A percentile compares a stretch with the other conserved stretches of the same genome.
These are phyloP conservation scores for Chrysoporthe puriensis DNA, from an alignment of 2,329 filamentous ascomycete species.

Conservation along the genomic window DNA sequence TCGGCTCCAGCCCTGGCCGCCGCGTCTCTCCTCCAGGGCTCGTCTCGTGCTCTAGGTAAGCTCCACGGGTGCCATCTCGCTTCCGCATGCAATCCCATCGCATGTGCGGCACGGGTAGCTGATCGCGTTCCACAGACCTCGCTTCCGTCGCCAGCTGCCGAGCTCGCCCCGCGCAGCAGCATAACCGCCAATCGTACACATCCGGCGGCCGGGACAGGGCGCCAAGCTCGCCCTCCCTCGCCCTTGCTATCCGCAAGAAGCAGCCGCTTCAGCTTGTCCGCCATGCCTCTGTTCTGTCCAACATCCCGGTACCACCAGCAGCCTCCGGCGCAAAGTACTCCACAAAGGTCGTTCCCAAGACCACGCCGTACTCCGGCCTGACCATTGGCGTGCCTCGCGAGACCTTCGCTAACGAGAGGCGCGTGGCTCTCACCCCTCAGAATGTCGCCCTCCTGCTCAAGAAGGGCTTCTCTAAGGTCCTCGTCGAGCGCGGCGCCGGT, in stretches of 20 bases:
- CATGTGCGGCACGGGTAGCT: neutral
- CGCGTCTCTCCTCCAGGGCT: slow-evolving; percentile 28
- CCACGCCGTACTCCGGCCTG: slow-evolving; percentile 70
- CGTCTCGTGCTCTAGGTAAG: slow-evolving; percentile 31
- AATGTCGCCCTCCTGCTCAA: slow-evolving; percentile 83
- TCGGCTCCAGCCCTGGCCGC: slow-evolving; percentile 23
- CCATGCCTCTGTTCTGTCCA: slow-evolving; percentile 43
- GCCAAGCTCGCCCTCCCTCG: slow-evolving; percentile 30
- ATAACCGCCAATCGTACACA: slow-evolving; percentile 45
- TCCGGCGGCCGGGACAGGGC: slow-evolving; percentile 36
- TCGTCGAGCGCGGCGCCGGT: slow-evolving; percentile 83
- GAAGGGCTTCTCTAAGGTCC: slow-evolving; percentile 77
- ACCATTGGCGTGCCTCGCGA: slow-evolving; percentile 81
- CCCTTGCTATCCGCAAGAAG: slow-evolving; percentile 33
- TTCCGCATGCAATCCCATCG: no score
- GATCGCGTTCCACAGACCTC: slow-evolving; percentile 15
- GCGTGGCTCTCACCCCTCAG: slow-evolving; percentile 82
- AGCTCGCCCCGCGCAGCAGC: slow-evolving; percentile 19
- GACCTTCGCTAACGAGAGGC: slow-evolving; percentile 76
- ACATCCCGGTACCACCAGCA: slow-evolving; percentile 31
- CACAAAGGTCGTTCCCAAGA: slow-evolving; percentile 46
- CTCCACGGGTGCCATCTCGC: neutral
- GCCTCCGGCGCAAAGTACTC: slow-evolving; percentile 41
- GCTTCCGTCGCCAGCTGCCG: slow-evolving; percentile 14
- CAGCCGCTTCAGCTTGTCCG: slow-evolving; percentile 45